Evolutionary conservation across 164 flowering plant genomes (phyloP).

Genomic region (Stephania yunnanensis): DNA sequence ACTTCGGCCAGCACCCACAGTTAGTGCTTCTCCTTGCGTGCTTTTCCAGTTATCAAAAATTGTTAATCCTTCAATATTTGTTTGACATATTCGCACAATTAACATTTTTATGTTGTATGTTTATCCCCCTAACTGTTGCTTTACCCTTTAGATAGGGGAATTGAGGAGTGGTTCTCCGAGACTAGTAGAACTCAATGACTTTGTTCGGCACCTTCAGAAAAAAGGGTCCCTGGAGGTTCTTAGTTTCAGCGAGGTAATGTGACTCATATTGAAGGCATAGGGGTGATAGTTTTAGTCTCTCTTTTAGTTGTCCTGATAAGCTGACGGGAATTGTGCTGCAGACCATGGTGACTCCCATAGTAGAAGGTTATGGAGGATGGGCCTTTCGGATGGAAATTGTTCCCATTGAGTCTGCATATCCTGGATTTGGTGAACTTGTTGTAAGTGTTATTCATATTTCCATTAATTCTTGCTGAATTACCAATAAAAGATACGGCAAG

Average conservation of each 20-base stretch:
- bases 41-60: neutral
- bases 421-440: slow-evolving; percentile 97
- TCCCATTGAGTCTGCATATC: slow-evolving; percentile 97
- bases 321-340: slow-evolving; percentile 27
- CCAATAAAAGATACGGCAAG: neutral
- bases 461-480: neutral
- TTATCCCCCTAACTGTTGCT: neutral
- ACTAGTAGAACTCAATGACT: slow-evolving; percentile 80
- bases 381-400: slow-evolving; percentile 95
- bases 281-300: slow-evolving; percentile 7
- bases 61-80: neutral
- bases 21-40: slow-evolving; percentile 32
- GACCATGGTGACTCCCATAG: slow-evolving; percentile 96
- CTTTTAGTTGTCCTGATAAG: neutral
- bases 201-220: slow-evolving; percentile 65
- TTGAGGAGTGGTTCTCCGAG: slow-evolving; percentile 90
- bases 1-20: slow-evolving; percentile 91
- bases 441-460: slow-evolving; percentile 44
- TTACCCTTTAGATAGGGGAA: slow-evolving; percentile 68
- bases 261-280: neutral
- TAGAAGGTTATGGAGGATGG: slow-evolving; percentile 99
- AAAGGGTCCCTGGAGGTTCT: slow-evolving; percentile 82
- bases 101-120: neutral
- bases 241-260: slow-evolving; percentile 89
- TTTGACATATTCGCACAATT: neutral